Percentiles rank a stretch among this genome's conserved stretches.
These are phyloP conservation scores for Fusarium sororula DNA, from an alignment of 2,329 filamentous ascomycete genomes.

Conservation along the genomic window DNA sequence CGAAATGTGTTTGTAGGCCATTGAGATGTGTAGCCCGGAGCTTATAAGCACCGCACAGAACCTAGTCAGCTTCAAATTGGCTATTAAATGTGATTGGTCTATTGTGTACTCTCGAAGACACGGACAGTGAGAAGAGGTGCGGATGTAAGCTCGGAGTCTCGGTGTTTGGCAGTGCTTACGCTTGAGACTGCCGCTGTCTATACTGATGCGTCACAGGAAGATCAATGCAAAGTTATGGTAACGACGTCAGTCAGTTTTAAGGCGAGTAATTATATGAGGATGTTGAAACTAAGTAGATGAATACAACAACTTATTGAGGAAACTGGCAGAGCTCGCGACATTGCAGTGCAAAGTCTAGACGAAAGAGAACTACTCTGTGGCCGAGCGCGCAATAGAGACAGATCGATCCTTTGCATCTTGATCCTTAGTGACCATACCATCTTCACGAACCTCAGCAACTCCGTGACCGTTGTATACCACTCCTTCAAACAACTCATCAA, in stretches of 20 bases:
- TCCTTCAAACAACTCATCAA: neutral
- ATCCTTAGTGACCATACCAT: accelerated
- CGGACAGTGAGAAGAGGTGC: neutral
- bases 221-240: neutral
- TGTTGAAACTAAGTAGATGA: neutral
- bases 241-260: accelerated
- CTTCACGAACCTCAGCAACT: neutral
- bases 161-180: too few relatives aligned
- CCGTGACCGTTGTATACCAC: neutral
- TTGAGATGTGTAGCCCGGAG: neutral
- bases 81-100: accelerated
- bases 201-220: neutral
- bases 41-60: neutral
- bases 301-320: neutral
- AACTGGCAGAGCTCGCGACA: accelerated
- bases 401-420: neutral
- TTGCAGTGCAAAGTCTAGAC: accelerated
- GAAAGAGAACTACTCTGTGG: neutral
- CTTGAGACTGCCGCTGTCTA: too few relatives aligned
- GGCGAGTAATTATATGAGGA: accelerated
- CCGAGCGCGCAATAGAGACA: neutral
- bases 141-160: too few relatives aligned
- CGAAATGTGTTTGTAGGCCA: too few relatives aligned
- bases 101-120: neutral
- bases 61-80: accelerated